These are phyloP conservation scores for Corymbia calophylla DNA, from an alignment of 441 rosid genomes.

Conservation along the genomic window DNA sequence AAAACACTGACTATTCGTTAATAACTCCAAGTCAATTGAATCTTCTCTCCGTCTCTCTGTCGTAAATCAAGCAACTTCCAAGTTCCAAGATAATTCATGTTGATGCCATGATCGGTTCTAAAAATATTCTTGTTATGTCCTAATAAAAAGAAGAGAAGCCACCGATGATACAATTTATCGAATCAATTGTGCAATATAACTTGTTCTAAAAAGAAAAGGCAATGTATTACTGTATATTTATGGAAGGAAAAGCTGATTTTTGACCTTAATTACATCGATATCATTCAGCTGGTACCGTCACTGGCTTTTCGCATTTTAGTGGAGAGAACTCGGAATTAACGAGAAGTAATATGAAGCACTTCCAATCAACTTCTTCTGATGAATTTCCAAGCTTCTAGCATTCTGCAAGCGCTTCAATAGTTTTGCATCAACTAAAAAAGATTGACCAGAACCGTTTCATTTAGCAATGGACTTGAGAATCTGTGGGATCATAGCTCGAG, in stretches of 20 bases:
- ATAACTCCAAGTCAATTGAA: not conserved
- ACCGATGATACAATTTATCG: not conserved
- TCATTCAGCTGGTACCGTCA: not conserved
- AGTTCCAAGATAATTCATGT: not conserved
- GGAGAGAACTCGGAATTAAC: no score
- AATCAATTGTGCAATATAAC: not conserved
- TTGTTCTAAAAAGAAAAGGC: no score
- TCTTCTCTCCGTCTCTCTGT: not conserved
- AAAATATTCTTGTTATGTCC: not conserved
- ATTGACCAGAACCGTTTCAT: no score
- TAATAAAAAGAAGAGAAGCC: not conserved
- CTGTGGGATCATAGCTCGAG: not conserved
- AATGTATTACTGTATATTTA: not conserved
- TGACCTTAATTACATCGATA: not conserved
- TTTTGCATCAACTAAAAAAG: no score
- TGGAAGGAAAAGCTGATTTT: not conserved
- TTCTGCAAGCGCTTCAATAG: no score
- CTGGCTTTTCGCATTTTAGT: rapidly evolving
- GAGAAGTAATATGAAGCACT: no score
- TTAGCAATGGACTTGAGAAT: not conserved
- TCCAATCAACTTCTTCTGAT: no score
- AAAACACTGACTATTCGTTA: rapidly evolving
- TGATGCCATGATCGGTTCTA: not conserved
- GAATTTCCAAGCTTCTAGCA: no score
- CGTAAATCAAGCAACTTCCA: not conserved